Conservation (phyloP, 441 rosid species). For the Adansonia madagascariensis region DNA sequence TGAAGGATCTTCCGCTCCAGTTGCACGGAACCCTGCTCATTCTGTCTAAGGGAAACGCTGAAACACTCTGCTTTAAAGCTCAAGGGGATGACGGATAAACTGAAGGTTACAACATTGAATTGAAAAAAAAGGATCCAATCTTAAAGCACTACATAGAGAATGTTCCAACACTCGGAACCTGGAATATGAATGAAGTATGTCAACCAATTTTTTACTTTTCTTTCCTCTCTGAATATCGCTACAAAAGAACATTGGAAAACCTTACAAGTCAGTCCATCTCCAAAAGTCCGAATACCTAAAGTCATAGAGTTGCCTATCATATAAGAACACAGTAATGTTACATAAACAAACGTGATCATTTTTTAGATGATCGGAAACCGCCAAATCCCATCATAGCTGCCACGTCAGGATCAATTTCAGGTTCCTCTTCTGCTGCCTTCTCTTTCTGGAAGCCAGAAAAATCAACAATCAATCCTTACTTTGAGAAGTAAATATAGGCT, state of each 20-base stretch:
- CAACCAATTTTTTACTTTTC: neutral
- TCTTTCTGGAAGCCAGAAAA: conserved; percentile 60
- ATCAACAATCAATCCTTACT: neutral
- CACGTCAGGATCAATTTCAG: conserved; percentile 81
- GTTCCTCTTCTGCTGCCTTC: conserved; percentile 77
- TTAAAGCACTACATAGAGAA: too few species aligned
- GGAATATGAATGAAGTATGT: neutral
- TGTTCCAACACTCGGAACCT: neutral
- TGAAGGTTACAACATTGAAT: too few species aligned
- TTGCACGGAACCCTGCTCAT: too few species aligned
- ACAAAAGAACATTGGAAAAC: neutral
- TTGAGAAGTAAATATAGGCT: neutral
- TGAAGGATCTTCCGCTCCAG: too few species aligned
- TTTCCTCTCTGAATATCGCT: neutral
- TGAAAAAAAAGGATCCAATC: too few species aligned
- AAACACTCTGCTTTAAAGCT: too few species aligned
- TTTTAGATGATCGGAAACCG: conserved; percentile 84
- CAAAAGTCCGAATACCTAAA: neutral
- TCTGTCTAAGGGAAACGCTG: too few species aligned
- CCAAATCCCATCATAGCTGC: conserved; percentile 99
- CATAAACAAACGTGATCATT: conserved; percentile 44
- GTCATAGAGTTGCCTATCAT: neutral
- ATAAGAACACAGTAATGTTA: neutral
- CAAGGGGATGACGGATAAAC: too few species aligned
- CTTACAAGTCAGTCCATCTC: conserved; percentile 12